Percentiles rank a stretch among this genome's conserved stretches.
phyloP scores from a whole-genome alignment of 176 grass and related monocot species.

The Typha latifolia region DNA sequence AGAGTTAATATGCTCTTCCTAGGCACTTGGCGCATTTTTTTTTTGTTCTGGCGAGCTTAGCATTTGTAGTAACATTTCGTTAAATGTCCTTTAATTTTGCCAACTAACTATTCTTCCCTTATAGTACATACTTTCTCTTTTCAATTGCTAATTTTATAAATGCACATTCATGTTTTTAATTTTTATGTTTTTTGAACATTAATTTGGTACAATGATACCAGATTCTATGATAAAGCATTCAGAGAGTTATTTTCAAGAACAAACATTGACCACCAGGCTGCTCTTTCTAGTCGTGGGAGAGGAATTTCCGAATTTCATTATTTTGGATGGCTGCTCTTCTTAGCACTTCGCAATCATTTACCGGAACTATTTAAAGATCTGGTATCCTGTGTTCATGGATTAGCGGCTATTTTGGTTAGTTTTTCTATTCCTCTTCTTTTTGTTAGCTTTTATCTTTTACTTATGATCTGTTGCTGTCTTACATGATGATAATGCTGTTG shows the following conservation, averaged over 20 bases:
- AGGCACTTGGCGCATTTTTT: too few relatives aligned
- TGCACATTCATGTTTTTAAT: neutral
- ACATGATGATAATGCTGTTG: too few relatives aligned
- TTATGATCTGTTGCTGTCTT: neutral
- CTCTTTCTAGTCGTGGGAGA: slow-evolving; percentile 13
- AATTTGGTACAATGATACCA: slow-evolving; percentile 18
- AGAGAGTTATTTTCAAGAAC: slow-evolving; percentile 58
- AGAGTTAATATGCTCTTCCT: too few relatives aligned
- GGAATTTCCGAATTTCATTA: slow-evolving; percentile 35
- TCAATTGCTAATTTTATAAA: neutral
- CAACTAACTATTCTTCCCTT: too few relatives aligned
- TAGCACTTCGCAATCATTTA: slow-evolving; percentile 59
- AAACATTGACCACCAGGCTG: slow-evolving; percentile 27
- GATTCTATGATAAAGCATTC: slow-evolving; percentile 73
- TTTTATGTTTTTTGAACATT: neutral
- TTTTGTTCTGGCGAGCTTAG: too few relatives aligned
- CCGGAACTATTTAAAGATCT: slow-evolving; percentile 61
- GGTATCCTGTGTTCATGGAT: slow-evolving; percentile 79
- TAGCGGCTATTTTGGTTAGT: slow-evolving; percentile 81
- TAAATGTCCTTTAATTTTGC: too few relatives aligned
- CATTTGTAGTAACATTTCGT: too few relatives aligned
- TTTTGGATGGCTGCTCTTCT: slow-evolving; percentile 89
- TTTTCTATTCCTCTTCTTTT: slow-evolving; percentile 15
- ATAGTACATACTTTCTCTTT: neutral
- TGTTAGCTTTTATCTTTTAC: slow-evolving; percentile 9